These are phyloP conservation scores for Penicillium sp. DNA, from an alignment of 2,329 filamentous ascomycete genomes.

Conservation along the genomic window DNA sequence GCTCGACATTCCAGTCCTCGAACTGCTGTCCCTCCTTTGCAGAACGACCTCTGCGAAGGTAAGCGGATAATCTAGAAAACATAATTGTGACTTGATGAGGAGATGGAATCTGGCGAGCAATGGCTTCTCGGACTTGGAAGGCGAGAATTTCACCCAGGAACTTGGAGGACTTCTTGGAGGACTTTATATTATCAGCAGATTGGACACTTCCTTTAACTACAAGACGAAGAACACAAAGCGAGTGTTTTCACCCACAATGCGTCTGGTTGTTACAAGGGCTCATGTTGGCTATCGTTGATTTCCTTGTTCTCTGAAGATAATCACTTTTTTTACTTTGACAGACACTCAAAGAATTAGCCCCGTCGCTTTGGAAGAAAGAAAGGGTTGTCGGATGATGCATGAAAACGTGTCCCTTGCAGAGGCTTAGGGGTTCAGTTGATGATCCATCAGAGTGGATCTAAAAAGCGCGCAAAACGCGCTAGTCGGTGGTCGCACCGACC, in stretches of 20 bases:
- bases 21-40: not conserved
- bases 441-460: not conserved
- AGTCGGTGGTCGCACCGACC: not conserved
- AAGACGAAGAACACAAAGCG: not conserved
- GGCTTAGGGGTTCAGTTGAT: not conserved
- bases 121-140: not conserved
- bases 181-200: not conserved
- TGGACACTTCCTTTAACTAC: not conserved
- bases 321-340: not conserved
- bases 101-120: not conserved
- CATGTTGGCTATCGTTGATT: not conserved
- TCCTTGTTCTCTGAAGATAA: not conserved
- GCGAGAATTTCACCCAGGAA: not conserved
- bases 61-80: not conserved
- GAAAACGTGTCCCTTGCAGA: not conserved
- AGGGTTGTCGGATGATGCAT: not conserved
- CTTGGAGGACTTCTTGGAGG: not conserved
- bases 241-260: not conserved
- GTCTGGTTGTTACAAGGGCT: not conserved
- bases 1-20: not conserved
- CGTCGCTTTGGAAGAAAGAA: not conserved
- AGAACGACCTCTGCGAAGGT: not conserved
- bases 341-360: not conserved
- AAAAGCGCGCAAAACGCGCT: constrained; percentile 5
- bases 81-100: not conserved